Evolutionary conservation across 768 basidiomycete species (phyloP), one percentile per base, ranked within the genome.

Genomic region (Rubroboletus pulcherrimus): DNA sequence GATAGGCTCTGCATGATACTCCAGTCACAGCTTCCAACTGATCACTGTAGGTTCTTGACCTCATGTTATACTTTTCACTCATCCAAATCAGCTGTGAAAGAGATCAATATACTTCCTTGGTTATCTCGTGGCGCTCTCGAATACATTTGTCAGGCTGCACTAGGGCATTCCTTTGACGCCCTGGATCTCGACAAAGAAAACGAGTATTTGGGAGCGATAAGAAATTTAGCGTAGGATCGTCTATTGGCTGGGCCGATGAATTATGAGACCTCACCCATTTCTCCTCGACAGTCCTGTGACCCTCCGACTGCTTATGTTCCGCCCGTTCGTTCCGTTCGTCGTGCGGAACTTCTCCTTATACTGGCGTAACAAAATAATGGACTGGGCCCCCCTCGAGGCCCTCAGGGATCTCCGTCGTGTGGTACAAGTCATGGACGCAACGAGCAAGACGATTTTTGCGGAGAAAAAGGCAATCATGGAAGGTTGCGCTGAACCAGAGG

Each of bases 91-190:
- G 67, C 64, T 8, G 39, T 42, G 8, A 62, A 49, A 38, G 74
- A 77, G 49, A 61, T 77, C 24, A 56, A 76, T 21, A 9, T 77
- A 0, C 60, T 73, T 17, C 65, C 67, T 7, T 76, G 70, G 71
- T 55, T 73, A 38, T 63, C 65, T 17, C 65, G 69, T 1, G 66
- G 62, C 7, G 69, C 76, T 24, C 59, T 76, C 14, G 75, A 76
- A 49, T 74, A 73, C 47, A 65, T 76, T 30, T 67, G 66, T 11
- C 69, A 71, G 46, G 71, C 66, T 8, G 63, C 65, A 3, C 55
- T 76, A 0, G 75, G 76, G 0, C 65, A 75, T 54, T 66, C 64
- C 4, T 70, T 76, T 48, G 56, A 69, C 14, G 68, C 65, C 2
- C 55, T 74, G 1, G 63, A 72, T 11, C 21, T 63, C 5, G 49